Evolutionary conservation across 495 filamentous ascomycete genomes (phyloP).

Genomic region (Penicillium silybi): DNA sequence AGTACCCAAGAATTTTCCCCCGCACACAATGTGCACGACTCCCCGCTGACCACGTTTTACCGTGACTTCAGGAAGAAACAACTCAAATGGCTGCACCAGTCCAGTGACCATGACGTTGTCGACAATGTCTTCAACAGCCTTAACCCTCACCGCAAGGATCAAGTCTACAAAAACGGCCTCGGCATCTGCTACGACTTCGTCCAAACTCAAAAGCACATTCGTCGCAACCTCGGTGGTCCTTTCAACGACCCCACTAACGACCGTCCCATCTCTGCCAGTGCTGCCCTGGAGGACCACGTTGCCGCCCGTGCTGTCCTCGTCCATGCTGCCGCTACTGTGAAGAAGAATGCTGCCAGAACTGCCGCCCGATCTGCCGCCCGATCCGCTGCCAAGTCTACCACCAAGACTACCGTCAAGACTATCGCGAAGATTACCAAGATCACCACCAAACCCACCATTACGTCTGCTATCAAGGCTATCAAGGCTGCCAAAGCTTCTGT

Average conservation of each 20-base stretch:
- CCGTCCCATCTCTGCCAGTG: no score
- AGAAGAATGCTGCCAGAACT: no score
- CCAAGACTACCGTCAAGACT: neutral
- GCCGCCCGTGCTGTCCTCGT: no score
- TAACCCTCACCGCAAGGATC: neutral
- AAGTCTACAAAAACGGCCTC: neutral
- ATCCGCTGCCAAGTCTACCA: neutral
- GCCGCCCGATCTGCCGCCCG: no score
- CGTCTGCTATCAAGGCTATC: no score
- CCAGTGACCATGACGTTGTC: neutral
- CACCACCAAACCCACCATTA: neutral
- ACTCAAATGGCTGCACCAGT: neutral
- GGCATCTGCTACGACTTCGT: neutral
- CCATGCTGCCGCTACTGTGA: no score
- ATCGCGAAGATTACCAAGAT: neutral
- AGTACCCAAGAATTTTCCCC: conserved; percentile 4
- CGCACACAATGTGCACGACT: neutral
- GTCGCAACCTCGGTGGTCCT: neutral
- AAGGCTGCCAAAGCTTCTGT: no score
- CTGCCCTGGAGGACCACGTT: no score
- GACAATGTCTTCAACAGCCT: neutral
- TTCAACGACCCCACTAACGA: neutral
- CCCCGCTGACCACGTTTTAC: neutral
- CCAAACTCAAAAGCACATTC: neutral
- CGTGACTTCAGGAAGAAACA: conserved; percentile 1